A percentile compares a stretch with the other conserved stretches of the same genome.
Evolutionary conservation across 306 rosid genomes (phyloP).

Genomic region (Casuarina glauca): DNA sequence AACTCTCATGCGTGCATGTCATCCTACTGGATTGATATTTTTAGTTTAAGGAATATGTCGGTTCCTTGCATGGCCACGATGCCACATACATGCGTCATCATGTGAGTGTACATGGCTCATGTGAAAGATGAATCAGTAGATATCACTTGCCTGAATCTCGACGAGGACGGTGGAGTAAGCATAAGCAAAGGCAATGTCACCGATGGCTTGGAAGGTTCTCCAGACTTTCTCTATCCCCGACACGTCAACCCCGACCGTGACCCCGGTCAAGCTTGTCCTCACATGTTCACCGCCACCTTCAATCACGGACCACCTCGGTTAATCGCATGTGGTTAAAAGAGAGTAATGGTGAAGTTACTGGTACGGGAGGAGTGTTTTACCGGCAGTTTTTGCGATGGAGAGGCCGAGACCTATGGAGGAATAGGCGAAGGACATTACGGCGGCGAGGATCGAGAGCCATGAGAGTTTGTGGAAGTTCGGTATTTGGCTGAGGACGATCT

Average conservation of each 20-base stretch:
- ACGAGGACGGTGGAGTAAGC: conserved; percentile 91
- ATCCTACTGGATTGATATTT: neutral
- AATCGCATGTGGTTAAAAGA: too few relatives aligned
- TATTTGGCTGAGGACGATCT: conserved; percentile 77
- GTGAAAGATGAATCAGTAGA: neutral
- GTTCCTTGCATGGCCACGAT: conserved; percentile 18
- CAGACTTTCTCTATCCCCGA: conserved; percentile 72
- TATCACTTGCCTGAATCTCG: conserved; percentile 77
- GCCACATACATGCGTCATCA: neutral
- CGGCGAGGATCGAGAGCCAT: conserved; percentile 94
- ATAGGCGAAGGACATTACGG: conserved; percentile 94
- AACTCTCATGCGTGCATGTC: neutral
- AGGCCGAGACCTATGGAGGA: conserved; percentile 90
- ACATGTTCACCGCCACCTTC: conserved; percentile 42
- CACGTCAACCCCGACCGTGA: conserved; percentile 81
- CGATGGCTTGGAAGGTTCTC: conserved; percentile 85
- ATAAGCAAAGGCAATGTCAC: conserved; percentile 95
- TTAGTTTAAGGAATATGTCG: neutral
- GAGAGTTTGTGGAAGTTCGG: conserved; percentile 85
- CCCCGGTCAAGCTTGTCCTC: conserved; percentile 73
- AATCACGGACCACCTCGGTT: neutral
- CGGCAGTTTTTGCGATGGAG: conserved; percentile 67
- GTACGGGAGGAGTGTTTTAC: conserved; percentile 20
- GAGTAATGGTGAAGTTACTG: too few relatives aligned
- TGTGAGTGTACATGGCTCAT: neutral